Evolutionary conservation across 2,329 filamentous ascomycete species (phyloP).

Genomic region (Metarhizium humberi): DNA sequence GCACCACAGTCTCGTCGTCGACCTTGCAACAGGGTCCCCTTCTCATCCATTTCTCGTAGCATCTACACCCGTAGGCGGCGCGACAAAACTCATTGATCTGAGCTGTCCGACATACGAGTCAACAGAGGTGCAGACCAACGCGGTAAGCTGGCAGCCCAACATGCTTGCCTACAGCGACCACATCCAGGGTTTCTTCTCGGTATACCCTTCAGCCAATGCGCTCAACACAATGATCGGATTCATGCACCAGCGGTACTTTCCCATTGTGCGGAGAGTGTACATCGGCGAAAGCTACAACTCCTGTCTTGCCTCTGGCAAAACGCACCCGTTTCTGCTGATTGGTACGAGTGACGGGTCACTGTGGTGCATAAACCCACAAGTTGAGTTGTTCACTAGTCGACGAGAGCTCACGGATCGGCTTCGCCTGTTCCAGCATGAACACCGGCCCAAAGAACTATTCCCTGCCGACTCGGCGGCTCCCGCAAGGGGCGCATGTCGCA

Average conservation of each 20-base stretch:
- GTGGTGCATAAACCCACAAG: slow-evolving; percentile 33
- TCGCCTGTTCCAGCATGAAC: slow-evolving; percentile 44
- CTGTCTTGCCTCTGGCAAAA: slow-evolving; percentile 37
- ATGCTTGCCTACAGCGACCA: slow-evolving; percentile 46
- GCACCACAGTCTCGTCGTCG: slow-evolving; percentile 45
- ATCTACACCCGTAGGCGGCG: slow-evolving; percentile 44
- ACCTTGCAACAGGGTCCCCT: slow-evolving; percentile 46
- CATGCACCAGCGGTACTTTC: slow-evolving; percentile 42
- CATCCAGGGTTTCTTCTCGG: slow-evolving; percentile 43
- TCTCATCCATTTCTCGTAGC: slow-evolving; percentile 46
- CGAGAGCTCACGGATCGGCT: slow-evolving; percentile 25
- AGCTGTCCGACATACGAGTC: slow-evolving; percentile 41
- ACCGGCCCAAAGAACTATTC: slow-evolving; percentile 26
- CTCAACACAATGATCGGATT: slow-evolving; percentile 44
- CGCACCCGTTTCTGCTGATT: slow-evolving; percentile 44
- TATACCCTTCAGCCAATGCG: slow-evolving; percentile 43
- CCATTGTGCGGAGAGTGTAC: slow-evolving; percentile 42
- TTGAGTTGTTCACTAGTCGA: slow-evolving; percentile 25
- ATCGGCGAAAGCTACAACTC: slow-evolving; percentile 40
- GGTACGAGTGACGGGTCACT: slow-evolving; percentile 46
- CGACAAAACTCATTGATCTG: slow-evolving; percentile 43
- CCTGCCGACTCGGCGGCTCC: slow-evolving; percentile 17
- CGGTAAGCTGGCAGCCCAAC: slow-evolving; percentile 42
- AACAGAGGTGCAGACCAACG: slow-evolving; percentile 41
- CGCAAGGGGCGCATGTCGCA: slow-evolving; percentile 37